Conservation (phyloP, 2,329 filamentous ascomycete genomes). For the Fusarium papillatum region DNA sequence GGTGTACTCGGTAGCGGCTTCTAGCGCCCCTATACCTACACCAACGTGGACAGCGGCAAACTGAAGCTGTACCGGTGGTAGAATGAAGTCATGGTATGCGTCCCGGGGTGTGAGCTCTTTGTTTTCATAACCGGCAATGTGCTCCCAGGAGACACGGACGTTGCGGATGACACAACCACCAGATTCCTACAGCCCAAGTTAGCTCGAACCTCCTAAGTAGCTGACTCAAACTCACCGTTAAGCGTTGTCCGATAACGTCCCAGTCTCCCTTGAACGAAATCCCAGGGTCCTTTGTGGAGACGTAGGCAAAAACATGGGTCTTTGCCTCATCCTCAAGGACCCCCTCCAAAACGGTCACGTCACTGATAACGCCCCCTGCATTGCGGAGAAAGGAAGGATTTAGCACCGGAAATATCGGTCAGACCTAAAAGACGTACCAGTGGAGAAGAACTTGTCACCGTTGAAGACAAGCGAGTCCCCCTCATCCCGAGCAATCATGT, state of each 20-base stretch:
- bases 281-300: neutral
- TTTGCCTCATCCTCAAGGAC: neutral
- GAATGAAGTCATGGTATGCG: neutral
- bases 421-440: neutral
- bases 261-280: neutral
- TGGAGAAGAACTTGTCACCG: neutral
- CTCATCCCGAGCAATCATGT: neutral
- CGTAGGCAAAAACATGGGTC: neutral
- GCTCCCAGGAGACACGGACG: neutral
- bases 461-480: neutral
- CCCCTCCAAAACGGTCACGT: neutral
- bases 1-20: neutral
- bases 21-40: neutral
- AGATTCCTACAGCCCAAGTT: neutral
- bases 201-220: neutral
- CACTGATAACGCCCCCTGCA: conserved; percentile 2
- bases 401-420: conserved; percentile 1
- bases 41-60: neutral
- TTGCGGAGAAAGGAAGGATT: neutral
- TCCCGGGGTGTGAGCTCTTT: neutral
- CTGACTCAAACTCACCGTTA: neutral
- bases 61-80: neutral
- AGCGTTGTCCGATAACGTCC: neutral
- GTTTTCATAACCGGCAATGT: neutral
- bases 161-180: neutral